Conservation (phyloP, 176 grass and related monocot species). For the Carex parvula region DNA sequence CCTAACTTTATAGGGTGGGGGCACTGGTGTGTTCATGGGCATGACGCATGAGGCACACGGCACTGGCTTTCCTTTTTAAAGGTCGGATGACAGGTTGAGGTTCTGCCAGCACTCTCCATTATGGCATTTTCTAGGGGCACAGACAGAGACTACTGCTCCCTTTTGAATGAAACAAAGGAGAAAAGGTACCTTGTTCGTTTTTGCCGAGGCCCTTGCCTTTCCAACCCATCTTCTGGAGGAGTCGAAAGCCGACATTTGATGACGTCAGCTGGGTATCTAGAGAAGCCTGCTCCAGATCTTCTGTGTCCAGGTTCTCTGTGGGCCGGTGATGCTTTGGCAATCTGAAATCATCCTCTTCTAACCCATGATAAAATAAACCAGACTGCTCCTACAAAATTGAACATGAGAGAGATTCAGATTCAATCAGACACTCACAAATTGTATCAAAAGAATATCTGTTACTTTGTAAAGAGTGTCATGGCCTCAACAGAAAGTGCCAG, state of each 20-base stretch:
- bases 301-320: constrained; percentile 82
- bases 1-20: neutral
- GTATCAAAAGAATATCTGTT: neutral
- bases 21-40: no score
- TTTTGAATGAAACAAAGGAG: neutral
- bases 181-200: constrained; percentile 71
- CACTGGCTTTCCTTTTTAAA: no score
- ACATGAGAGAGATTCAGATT: neutral
- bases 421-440: neutral
- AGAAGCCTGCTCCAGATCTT: constrained; percentile 89
- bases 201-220: constrained; percentile 98
- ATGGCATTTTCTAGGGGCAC: neutral
- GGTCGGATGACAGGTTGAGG: neutral
- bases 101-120: neutral
- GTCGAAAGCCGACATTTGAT: constrained; percentile 76
- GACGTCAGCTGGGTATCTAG: constrained; percentile 66
- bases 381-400: neutral
- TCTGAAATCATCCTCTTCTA: constrained; percentile 46
- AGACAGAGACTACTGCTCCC: neutral
- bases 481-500: neutral
- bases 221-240: constrained; percentile 97
- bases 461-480: neutral
- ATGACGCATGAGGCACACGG: no score
- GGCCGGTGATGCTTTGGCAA: constrained; percentile 73
- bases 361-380: neutral